A percentile compares a stretch with the other conserved stretches of the same genome.
These are phyloP conservation scores for Syncephalastrum sp. DNA, from an alignment of 371 early-diverging fungal genomes.

Conservation along the genomic window DNA sequence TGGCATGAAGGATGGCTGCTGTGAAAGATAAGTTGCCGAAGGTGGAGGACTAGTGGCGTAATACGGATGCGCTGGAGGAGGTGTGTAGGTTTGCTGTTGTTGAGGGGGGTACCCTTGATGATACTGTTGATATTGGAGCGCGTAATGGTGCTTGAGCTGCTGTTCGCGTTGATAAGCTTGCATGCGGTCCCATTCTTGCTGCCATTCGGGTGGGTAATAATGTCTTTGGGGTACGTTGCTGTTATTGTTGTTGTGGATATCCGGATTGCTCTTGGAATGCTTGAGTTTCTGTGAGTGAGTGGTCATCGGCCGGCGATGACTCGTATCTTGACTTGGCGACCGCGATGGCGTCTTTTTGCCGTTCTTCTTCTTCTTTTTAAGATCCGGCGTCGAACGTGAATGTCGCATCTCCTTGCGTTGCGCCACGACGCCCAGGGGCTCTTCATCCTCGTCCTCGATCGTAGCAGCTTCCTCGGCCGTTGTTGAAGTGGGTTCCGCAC, in stretches of 20 bases:
- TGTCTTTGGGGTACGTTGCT: conserved; percentile 6
- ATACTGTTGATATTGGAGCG: conserved; percentile 3
- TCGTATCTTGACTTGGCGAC: conserved; percentile 13
- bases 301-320: conserved; percentile 8
- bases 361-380: conserved; percentile 39
- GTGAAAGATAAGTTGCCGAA: background rate
- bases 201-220: conserved; percentile 20
- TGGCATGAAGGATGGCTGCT: background rate
- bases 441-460: conserved; percentile 15
- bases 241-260: conserved; percentile 23
- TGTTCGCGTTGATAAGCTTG: conserved; percentile 39
- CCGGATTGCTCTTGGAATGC: conserved; percentile 39
- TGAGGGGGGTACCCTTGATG: background rate
- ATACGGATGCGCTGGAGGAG: background rate
- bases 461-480: conserved; percentile 5
- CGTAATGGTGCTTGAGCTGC: conserved; percentile 28
- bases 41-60: background rate
- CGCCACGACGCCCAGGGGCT: conserved; percentile 6
- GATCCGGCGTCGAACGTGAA: conserved; percentile 29
- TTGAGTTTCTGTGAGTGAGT: conserved; percentile 19
- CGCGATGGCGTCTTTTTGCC: conserved; percentile 13
- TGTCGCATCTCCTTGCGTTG: conserved; percentile 16
- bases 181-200: conserved; percentile 44
- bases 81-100: background rate
- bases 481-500: background rate